These are phyloP conservation scores for Parsonsia alboflavescens DNA, from an alignment of 257 asterid species.

Conservation along the genomic window DNA sequence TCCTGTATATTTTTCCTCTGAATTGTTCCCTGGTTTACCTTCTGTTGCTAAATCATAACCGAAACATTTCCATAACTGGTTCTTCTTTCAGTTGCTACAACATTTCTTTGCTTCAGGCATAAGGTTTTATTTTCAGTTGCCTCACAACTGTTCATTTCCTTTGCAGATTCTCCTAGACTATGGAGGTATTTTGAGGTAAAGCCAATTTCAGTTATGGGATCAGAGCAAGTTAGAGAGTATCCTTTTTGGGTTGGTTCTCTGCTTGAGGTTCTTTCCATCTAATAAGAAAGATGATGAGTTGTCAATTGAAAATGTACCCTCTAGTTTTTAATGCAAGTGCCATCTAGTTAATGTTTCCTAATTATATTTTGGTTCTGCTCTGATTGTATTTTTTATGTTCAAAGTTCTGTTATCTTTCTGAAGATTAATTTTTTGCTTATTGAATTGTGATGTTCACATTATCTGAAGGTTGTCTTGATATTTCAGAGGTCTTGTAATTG, in stretches of 20 bases:
- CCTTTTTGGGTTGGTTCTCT: slow-evolving; percentile 65
- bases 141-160: slow-evolving; percentile 1
- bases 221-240: slow-evolving; percentile 62
- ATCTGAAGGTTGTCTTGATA: neutral
- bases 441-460: too few relatives aligned
- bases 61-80: neutral
- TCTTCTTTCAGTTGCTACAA: neutral
- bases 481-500: neutral
- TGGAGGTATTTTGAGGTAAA: slow-evolving; percentile 56
- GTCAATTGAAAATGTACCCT: slow-evolving; percentile 47
- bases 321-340: slow-evolving; percentile 4
- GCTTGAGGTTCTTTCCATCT: slow-evolving; percentile 69
- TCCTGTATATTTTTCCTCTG: neutral
- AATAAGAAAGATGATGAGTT: slow-evolving; percentile 43
- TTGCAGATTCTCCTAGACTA: slow-evolving; percentile 76
- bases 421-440: too few relatives aligned
- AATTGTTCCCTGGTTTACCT: neutral
- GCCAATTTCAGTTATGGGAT: slow-evolving; percentile 65
- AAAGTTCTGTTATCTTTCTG: neutral
- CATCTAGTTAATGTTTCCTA: neutral
- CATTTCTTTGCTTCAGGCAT: neutral
- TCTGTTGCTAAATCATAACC: neutral
- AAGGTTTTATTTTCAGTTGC: slow-evolving; percentile 5
- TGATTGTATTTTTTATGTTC: neutral
- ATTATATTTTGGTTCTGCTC: neutral